Base-by-base conservation (phyloP, 768 basidiomycete genomes). In the Inosperma sp. region DNA sequence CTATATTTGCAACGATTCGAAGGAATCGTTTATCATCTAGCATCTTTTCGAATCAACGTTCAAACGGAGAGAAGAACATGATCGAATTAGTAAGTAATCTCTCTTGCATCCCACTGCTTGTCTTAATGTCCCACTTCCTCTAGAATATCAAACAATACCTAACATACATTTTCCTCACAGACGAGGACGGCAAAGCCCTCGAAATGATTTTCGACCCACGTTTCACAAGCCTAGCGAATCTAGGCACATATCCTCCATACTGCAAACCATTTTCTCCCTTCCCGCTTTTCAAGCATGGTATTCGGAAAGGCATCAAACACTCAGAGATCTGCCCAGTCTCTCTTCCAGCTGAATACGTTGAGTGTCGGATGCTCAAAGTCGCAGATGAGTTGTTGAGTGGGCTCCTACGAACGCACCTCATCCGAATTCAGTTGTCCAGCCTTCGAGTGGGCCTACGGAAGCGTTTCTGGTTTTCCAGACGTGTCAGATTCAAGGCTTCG, bases 111-210 rank as follows among this genome's bases (percentile, higher is more conserved):
- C 4, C 13, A 41, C 33, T 22, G 26, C 30, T 10, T 4, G n/a
- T 21, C 12, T 22, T 35, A 5, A 36, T 31, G 14, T 22, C 7
- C n/a, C n/a, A n/a, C n/a, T 42, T 50, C 3, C 46, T 29, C 6
- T 44, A 77, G 91, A 91, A 98, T 87, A 87, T 98, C 59, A 93
- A 98, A 64, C 93, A 97, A 56, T 98, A 99, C 62, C 72, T 98
- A 27, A 83, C 81, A 39, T 98, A 91, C 64, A 97, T 98, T 67
- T 91, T 88, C 0, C 79, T 99, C 51, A 89, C 86, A 0, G 81
- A 78, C 16, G 89, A 93, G 51, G 84, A 90, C 46, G 95, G 94
- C 2, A 84, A 86, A 25, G 88, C 92, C 2, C 74, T 97, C 5
- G 81, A 90, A 56, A 93, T 93, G 1, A 71, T 97, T 7, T 93